A percentile compares a stretch with the other conserved stretches of the same genome.
Evolutionary conservation across 495 filamentous ascomycete genomes (phyloP).

Genomic region (Bombardia bombarda): DNA sequence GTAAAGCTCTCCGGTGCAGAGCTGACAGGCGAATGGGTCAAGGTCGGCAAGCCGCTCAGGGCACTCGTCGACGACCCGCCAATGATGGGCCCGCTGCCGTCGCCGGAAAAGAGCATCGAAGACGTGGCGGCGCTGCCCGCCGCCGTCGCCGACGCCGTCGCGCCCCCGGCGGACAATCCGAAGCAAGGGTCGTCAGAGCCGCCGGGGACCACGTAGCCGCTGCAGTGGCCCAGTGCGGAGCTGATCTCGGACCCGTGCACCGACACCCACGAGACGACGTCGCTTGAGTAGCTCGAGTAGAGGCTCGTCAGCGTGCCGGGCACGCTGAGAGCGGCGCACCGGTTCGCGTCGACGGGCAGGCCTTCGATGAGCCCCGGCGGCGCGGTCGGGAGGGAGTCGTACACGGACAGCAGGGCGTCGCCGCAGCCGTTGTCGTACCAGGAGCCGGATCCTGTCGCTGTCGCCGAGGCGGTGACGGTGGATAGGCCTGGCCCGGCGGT

Average conservation of each 20-base stretch:
- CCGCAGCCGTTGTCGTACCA: slow-evolving; percentile 10
- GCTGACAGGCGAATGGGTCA: no score
- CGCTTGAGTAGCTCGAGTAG: slow-evolving; percentile 4
- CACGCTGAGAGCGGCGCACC: slow-evolving; percentile 4
- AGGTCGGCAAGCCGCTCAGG: no score
- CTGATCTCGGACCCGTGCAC: not conserved
- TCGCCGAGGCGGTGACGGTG: not conserved
- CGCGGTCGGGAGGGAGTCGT: slow-evolving; percentile 11
- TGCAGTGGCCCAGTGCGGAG: slow-evolving; percentile 10
- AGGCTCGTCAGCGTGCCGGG: slow-evolving; percentile 3
- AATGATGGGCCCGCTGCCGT: not conserved
- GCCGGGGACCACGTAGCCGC: not conserved
- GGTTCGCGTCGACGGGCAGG: slow-evolving; percentile 5
- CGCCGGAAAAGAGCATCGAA: not conserved
- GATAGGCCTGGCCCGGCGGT: no score
- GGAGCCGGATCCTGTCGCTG: not conserved
- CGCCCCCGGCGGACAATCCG: not conserved
- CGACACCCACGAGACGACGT: slow-evolving; percentile 6
- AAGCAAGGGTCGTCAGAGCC: not conserved
- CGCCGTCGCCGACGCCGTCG: not conserved
- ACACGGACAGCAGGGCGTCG: slow-evolving; percentile 8
- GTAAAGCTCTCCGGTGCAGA: not conserved
- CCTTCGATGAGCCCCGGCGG: slow-evolving; percentile 3
- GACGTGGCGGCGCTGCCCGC: not conserved
- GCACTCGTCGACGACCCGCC: no score